Evolutionary conservation across 1,139 yeast genomes (phyloP), one percentile per base, ranked within the genome.

Genomic region (Nakaseomyces sp.): DNA sequence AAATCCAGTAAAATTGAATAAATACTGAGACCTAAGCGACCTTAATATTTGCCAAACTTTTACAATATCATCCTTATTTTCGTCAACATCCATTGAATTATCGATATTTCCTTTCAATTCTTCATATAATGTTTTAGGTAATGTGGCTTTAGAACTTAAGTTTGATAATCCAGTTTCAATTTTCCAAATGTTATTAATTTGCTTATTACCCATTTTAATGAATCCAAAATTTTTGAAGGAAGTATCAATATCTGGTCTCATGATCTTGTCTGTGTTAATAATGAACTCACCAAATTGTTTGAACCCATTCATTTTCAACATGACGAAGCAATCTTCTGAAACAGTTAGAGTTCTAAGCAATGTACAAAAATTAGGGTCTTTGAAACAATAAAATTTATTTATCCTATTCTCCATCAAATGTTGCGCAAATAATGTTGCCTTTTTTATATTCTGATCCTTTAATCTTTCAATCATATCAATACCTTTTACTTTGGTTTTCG

Each of bases 11-110:
- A 60, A 55, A 9, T 56, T 48, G 42, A 57, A 59, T 17, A 60
- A 37, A 47, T 52, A 57, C 29, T 49, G 46, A 1, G 58, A 47
- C 42, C 64, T 50, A 25, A 61, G 42, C 4, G 50, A 48, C 22
- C 65, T 56, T 35, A 61, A 43, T 12, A 44, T 43, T 43, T 57
- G 61, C 65, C 65, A 61, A 31, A 57, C 56, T 43, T 53, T 52
- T 5, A 60, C 54, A 13, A 55, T 56, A 8, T 36, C 43, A 19
- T 53, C 54, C 18, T 50, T 56, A 18, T 44, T 41, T 8, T 33
- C 44, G 4, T 31, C 42, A 18, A 17, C n/a, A 17, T 18, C 24
- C 13, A 19, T 18, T 17, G 18, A 19, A 5, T 39, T 12, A 4
- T 17, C 26, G 12, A 12, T 7, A 29, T 9, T 26, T 5, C 15